Base-by-base conservation (phyloP, 441 rosid species). In the Omphalea diandra region DNA sequence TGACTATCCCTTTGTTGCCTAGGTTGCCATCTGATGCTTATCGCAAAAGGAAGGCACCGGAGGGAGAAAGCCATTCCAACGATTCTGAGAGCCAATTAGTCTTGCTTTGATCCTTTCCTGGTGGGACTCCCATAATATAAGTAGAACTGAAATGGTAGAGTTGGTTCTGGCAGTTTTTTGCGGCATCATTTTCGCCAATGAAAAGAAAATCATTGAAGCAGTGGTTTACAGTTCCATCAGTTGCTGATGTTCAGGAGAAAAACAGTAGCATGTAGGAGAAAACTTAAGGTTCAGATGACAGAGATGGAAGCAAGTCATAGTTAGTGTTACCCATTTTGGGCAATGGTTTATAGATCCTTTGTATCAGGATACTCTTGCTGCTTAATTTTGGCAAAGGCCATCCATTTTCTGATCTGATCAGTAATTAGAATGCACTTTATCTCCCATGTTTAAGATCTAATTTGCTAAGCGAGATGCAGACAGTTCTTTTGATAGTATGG, bases 11-110 rank as follows among this genome's bases (percentile, higher is more conserved):
- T 60, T n/a, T 66, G 20, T 50, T 55, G 11, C 35, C 56, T 75
- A 91, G 98, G 88, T 83, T 87, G 78, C 93, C 93, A 15, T 85
- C 74, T 29, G 90, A 88, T 52, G 68, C 47, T 31, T 78, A 81
- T 43, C 78, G 72, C 64, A 87, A 85, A 85, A 82, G 79, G 75
- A 85, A 84, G 75, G 86, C 79, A 56, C 77, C 73, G 0, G 83
- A 82, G 67, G 78, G 82, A 73, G 89, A 81, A 73, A 84, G 82
- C 59, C 81, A 73, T 27, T 86, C 85, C 56, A 81, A 76, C 27
- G 86, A 84, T 31, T 83, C 87, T 6, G 82, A 65, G 73, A 82
- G 80, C 76, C 68, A 79, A 60, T 44, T 76, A 63, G 62, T 68
- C 69, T 58, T 80, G 65, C 69, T 53, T 70, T 83, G 77, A 83